A percentile compares a stretch with the other conserved stretches of the same genome.
Evolutionary conservation across 192 early-diverging fungal genomes (phyloP).

Genomic region (Paraglomus brasilianum): DNA sequence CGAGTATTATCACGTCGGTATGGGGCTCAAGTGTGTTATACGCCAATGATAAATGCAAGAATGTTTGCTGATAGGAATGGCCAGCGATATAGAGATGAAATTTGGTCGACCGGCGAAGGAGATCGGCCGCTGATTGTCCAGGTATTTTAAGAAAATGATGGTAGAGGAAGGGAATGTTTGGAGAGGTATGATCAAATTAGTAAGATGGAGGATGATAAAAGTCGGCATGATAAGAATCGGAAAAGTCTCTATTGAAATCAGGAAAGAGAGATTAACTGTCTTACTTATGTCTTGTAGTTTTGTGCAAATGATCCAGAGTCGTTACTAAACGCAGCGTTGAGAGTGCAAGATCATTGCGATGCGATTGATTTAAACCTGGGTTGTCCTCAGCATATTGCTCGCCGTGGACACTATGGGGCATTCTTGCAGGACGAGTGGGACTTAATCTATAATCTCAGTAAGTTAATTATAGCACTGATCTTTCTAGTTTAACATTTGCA

Average conservation of each 20-base stretch:
- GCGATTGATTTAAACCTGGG: constrained; percentile 96
- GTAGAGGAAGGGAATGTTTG: too few species aligned
- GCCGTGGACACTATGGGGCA: constrained; percentile 87
- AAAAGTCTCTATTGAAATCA: too few species aligned
- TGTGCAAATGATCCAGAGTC: constrained; percentile 93
- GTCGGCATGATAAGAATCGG: too few species aligned
- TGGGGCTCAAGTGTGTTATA: constrained; percentile 87
- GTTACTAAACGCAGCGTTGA: constrained; percentile 77
- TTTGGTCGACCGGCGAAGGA: constrained; percentile 63
- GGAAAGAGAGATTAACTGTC: background rate
- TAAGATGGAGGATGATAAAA: too few species aligned
- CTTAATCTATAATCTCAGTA: constrained; percentile 49
- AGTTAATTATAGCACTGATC: too few species aligned
- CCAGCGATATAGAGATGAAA: constrained; percentile 70
- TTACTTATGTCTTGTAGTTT: constrained; percentile 58
- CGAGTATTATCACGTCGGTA: constrained; percentile 86
- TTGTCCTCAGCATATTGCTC: constrained; percentile 95
- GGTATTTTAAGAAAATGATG: constrained; percentile 45
- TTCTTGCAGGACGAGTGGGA: constrained; percentile 97
- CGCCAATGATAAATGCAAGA: constrained; percentile 96
- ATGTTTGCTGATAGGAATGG: constrained; percentile 67
- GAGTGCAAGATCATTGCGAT: constrained; percentile 82
- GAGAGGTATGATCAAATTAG: too few species aligned
- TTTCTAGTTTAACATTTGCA: too few species aligned
- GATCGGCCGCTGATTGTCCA: constrained; percentile 87